Conservation (phyloP, 345 rosid species). For the Eucalyptus curtisii region DNA sequence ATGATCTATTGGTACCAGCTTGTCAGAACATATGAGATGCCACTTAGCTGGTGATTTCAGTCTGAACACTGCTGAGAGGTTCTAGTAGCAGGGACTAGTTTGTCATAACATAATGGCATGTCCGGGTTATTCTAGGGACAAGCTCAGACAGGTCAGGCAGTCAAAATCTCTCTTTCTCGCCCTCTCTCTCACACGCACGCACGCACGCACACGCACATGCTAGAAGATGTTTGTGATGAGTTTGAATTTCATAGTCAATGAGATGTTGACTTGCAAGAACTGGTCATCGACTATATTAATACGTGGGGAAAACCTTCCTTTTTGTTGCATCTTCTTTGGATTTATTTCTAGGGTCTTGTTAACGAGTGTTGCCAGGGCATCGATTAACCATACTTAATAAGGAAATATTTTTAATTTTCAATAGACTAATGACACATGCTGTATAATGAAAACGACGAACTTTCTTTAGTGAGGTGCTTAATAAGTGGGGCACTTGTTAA, state of each 20-base stretch:
- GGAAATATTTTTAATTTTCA: background rate
- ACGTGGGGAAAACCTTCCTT: background rate
- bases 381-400: background rate
- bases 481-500: background rate
- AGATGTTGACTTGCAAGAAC: background rate
- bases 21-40: background rate
- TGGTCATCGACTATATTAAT: background rate
- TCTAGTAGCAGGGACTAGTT: background rate
- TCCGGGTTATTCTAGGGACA: background rate
- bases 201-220: accelerated
- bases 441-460: background rate
- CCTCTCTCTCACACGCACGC: accelerated
- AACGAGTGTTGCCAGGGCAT: background rate
- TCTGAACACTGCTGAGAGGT: background rate
- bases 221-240: background rate
- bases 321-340: background rate
- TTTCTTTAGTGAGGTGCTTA: background rate
- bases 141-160: background rate
- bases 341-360: background rate
- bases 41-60: background rate
- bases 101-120: background rate
- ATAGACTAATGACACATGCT: background rate
- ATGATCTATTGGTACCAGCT: background rate
- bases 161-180: background rate
- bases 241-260: background rate